Evolutionary conservation across 1,284 basidiomycete species (phyloP).

Genomic region (Pseudozyma thailandica): DNA sequence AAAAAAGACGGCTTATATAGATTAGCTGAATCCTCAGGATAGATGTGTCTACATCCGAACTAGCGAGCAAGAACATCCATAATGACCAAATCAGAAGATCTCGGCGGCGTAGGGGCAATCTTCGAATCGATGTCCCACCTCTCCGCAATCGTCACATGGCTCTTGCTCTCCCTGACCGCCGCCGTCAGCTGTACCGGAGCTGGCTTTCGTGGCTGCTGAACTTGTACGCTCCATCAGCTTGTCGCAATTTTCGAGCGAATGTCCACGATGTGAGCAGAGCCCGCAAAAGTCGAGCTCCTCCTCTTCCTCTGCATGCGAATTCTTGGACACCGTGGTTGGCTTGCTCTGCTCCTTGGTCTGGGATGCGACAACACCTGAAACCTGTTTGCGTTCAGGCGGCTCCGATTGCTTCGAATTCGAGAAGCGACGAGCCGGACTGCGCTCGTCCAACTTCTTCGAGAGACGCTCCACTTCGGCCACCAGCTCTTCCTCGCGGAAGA

Average conservation of each 20-base stretch:
- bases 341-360: not conserved
- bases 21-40: no score
- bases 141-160: slow-evolving; percentile 56
- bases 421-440: slow-evolving; percentile 9
- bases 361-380: not conserved
- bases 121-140: slow-evolving; percentile 51
- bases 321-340: not conserved
- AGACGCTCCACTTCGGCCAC: slow-evolving; percentile 54
- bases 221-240: slow-evolving; percentile 13
- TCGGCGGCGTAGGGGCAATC: slow-evolving; percentile 56
- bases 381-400: not conserved
- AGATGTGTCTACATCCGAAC: no score
- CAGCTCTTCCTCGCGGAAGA: slow-evolving; percentile 60
- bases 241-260: slow-evolving; percentile 39
- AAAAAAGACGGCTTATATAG: no score
- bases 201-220: not conserved
- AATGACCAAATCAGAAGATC: slow-evolving; percentile 42
- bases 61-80: no score
- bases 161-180: slow-evolving; percentile 30
- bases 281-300: slow-evolving; percentile 48
- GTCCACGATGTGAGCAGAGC: slow-evolving; percentile 39
- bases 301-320: slow-evolving; percentile 25
- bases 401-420: not conserved
- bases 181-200: not conserved
- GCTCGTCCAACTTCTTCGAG: slow-evolving; percentile 29